Conservation (phyloP, 1,284 basidiomycete genomes). For the Moesziomyces antarcticus region DNA sequence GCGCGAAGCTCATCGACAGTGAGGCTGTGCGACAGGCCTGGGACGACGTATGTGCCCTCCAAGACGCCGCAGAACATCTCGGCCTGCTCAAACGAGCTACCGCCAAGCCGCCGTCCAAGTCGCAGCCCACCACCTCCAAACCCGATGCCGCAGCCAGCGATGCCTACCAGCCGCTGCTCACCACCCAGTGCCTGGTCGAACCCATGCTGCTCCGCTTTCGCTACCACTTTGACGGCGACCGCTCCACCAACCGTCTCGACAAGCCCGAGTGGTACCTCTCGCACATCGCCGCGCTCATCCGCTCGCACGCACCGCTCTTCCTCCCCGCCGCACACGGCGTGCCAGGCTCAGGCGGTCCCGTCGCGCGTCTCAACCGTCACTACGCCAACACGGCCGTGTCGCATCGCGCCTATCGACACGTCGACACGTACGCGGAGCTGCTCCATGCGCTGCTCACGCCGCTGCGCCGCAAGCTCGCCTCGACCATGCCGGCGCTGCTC, state of each 20-base stretch:
- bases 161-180: constrained; percentile 56
- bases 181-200: constrained; percentile 81
- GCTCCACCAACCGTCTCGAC: constrained; percentile 90
- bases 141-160: constrained; percentile 47
- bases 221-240: constrained; percentile 90
- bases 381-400: constrained; percentile 79
- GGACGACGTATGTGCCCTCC: constrained; percentile 53
- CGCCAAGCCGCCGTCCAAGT: constrained; percentile 11
- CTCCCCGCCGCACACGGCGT: constrained; percentile 70
- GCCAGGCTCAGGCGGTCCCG: constrained; percentile 19
- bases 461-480: constrained; percentile 53
- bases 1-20: constrained; percentile 9
- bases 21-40: constrained; percentile 40
- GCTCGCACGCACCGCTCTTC: constrained; percentile 73
- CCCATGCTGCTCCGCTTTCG: constrained; percentile 89
- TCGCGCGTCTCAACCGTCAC: constrained; percentile 10
- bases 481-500: constrained; percentile 77
- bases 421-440: constrained; percentile 59
- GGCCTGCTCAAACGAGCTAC: constrained; percentile 30
- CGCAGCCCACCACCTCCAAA: neutral
- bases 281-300: constrained; percentile 79
- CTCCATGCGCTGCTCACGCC: constrained; percentile 57
- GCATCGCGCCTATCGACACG: constrained; percentile 70
- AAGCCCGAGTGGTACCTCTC: constrained; percentile 98
- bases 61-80: constrained; percentile 49